phyloP scores from a whole-genome alignment of 108 stramenopile genomes.

The Discostella stelligeroides region DNA sequence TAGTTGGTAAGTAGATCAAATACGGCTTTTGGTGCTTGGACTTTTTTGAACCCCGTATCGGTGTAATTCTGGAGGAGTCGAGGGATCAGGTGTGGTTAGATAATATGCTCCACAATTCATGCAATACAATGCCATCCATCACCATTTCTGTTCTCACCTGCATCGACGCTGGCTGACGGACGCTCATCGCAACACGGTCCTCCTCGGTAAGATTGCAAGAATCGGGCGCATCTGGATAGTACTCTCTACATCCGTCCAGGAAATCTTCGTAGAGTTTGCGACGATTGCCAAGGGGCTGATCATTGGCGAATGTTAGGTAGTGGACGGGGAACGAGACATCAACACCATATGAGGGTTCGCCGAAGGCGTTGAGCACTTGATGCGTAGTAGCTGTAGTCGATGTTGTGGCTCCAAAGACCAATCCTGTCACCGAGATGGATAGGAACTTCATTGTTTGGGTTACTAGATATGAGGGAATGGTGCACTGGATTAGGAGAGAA shows the following conservation, averaged over 20 bases:
- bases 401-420: neutral
- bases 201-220: constrained; percentile 66
- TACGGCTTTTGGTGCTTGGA: constrained; percentile 61
- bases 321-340: constrained; percentile 88
- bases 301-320: constrained; percentile 23
- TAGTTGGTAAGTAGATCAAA: constrained; percentile 58
- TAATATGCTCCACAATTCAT: neutral
- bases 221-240: constrained; percentile 44
- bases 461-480: neutral
- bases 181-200: constrained; percentile 74
- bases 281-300: constrained; percentile 56
- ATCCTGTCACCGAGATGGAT: constrained; percentile 16
- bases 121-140: no score
- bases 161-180: constrained; percentile 80
- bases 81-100: neutral
- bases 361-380: constrained; percentile 44
- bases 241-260: constrained; percentile 75
- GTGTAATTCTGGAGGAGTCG: constrained; percentile 68
- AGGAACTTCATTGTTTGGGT: constrained; percentile 35
- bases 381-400: constrained; percentile 3
- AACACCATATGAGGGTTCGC: constrained; percentile 63
- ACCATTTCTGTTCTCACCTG: constrained; percentile 47
- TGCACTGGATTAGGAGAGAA: neutral
- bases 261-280: constrained; percentile 71
- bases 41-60: constrained; percentile 79